Conservation (phyloP, 345 rosid species). For the Murraya paniculata region DNA sequence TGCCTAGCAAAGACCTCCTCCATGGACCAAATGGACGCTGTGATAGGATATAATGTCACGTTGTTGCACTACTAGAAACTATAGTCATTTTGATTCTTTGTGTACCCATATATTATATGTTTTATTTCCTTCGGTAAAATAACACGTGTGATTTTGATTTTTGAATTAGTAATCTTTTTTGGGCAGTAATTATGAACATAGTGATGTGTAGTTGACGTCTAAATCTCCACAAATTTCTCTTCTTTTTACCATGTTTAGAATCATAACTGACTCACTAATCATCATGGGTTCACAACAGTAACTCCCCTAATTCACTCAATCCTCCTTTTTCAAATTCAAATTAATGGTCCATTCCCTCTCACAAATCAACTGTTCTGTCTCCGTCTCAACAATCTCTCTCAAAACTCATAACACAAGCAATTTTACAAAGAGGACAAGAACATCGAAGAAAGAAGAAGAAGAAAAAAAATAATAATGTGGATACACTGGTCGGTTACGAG, state of each 20-base stretch:
- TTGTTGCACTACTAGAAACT: conserved; percentile 15
- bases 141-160: conserved; percentile 5
- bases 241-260: conserved; percentile 30
- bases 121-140: neutral
- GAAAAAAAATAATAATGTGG: conserved; percentile 26
- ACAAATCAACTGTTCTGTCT: conserved; percentile 21
- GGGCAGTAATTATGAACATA: conserved; percentile 5
- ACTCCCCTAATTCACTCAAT: conserved; percentile 35
- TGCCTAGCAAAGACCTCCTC: conserved; percentile 36
- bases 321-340: conserved; percentile 54
- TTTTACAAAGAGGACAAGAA: neutral
- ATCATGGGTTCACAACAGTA: conserved; percentile 37
- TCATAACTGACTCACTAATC: conserved; percentile 32
- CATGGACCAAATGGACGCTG: conserved; percentile 19
- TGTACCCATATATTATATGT: neutral
- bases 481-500: conserved; percentile 46
- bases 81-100: neutral
- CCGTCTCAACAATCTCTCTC: conserved; percentile 5
- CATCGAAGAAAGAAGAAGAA: neutral
- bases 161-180: neutral
- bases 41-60: conserved; percentile 39
- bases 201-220: conserved; percentile 5
- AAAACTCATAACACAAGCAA: conserved; percentile 1
- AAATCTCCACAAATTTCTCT: conserved; percentile 22
- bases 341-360: conserved; percentile 24